Evolutionary conservation across 148 eudicot genomes (phyloP).

Genomic region (Diospyros lotus): DNA sequence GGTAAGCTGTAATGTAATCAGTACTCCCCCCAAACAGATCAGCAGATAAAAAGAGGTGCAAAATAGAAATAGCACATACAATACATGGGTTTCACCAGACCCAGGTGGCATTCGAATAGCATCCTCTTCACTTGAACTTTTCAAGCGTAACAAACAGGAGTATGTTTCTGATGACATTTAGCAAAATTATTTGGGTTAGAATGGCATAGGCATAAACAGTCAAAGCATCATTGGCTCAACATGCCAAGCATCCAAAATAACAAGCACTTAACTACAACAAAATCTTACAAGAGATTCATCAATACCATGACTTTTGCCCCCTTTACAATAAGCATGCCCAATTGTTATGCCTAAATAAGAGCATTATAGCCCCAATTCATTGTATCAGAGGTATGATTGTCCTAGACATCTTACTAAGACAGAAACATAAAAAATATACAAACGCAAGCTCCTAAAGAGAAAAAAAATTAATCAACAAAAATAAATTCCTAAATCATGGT

Average conservation of each 20-base stretch:
- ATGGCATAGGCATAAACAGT: not conserved
- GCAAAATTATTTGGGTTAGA: not conserved
- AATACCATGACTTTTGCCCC: not conserved
- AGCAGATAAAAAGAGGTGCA: not conserved
- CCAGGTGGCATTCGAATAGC: conserved; percentile 84
- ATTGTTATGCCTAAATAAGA: not conserved
- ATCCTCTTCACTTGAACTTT: conserved; percentile 85
- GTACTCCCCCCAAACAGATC: conserved; percentile 3
- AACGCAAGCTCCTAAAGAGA: not conserved
- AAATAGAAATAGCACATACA: conserved; percentile 48
- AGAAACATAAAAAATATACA: not conserved
- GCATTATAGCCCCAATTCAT: not conserved
- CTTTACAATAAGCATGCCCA: too few relatives aligned
- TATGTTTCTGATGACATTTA: conserved; percentile 50
- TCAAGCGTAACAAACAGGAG: conserved; percentile 66
- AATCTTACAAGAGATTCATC: too few relatives aligned
- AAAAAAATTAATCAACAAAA: too few relatives aligned
- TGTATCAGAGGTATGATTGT: too few relatives aligned
- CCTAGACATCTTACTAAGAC: not conserved
- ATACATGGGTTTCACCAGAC: conserved; percentile 83
- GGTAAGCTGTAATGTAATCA: conserved; percentile 71
- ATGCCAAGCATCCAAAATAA: too few relatives aligned
- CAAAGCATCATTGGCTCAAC: too few relatives aligned
- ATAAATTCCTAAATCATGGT: not conserved
- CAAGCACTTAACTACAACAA: too few relatives aligned